These are phyloP conservation scores for Pelargonium citronellum DNA, from an alignment of 441 rosid genomes.

Conservation along the genomic window DNA sequence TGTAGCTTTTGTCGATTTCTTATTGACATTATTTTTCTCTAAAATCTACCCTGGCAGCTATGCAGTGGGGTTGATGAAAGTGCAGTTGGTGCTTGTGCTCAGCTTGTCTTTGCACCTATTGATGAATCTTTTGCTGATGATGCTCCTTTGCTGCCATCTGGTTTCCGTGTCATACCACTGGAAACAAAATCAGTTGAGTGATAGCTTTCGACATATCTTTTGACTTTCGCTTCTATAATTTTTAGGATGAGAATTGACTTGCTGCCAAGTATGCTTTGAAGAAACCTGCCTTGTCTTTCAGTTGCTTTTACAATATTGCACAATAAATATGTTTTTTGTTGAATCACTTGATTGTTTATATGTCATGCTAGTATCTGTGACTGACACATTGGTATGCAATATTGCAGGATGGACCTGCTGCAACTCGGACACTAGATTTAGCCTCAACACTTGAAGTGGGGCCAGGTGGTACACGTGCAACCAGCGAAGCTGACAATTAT, in stretches of 20 bases:
- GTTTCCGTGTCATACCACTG: slow-evolving; percentile 86
- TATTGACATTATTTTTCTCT: not conserved
- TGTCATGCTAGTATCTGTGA: too few species aligned
- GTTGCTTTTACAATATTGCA: too few species aligned
- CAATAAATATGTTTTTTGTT: too few species aligned
- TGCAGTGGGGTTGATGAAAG: slow-evolving; percentile 92
- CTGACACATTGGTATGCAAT: too few species aligned
- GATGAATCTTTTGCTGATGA: slow-evolving; percentile 96
- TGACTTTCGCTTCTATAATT: not conserved
- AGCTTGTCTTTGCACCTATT: slow-evolving; percentile 91
- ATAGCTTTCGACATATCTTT: slow-evolving; percentile 40
- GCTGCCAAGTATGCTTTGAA: not conserved
- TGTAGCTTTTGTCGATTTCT: not conserved
- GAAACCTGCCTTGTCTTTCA: not conserved
- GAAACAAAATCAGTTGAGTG: slow-evolving; percentile 69
- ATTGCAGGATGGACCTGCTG: slow-evolving; percentile 40
- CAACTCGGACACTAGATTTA: slow-evolving; percentile 76
- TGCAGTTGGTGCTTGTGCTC: slow-evolving; percentile 87
- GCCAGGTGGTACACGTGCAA: slow-evolving; percentile 38
- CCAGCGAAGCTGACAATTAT: slow-evolving; percentile 50
- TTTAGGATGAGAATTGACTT: not conserved
- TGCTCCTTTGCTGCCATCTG: slow-evolving; percentile 91
- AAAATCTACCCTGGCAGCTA: slow-evolving; percentile 38
- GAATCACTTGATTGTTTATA: not conserved
- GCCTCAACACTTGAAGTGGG: slow-evolving; percentile 92